Evolutionary conservation across 2,329 filamentous ascomycete species (phyloP), one percentile per base, ranked within the genome.

Genomic region (Lachnellula arida): DNA sequence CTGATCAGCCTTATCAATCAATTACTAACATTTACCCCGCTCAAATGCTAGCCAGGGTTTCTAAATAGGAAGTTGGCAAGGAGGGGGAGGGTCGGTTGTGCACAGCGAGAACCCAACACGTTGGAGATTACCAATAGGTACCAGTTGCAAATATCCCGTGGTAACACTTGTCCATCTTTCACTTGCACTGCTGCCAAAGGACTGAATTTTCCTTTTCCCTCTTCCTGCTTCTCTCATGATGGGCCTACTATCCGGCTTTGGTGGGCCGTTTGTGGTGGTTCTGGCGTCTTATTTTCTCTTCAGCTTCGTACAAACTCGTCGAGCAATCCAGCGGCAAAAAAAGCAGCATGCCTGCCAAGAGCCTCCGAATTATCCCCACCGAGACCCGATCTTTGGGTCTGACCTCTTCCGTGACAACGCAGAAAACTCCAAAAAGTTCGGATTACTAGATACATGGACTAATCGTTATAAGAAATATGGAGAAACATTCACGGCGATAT

Each of bases 321-420:
- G 37, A 39, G n/a, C 12, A 12, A 39, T 39, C 37, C 37, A n/a
- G 37, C 37, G 37, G 12, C 37, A 39, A n/a, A 39, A 39, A n/a
- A 48, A 23, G 19, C 35, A 49, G 15, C 25, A 54, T 43, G 23
- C 22, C 14, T 54, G 52, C 37, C 46, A 43, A 17, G 14, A 22
- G 17, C 44, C 46, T 5, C 44, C 46, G 2, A 49, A 17, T 43
- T 48, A 39, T 23, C 28, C 37, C 12, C 46, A 54, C 22, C 40
- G 42, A 17, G 52, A 54, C 9, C 52, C 46, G 14, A 17, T 54
- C 15, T 32, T 54, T 14, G 52, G 52, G 12, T 17, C 23, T 17
- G 52, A 54, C 34, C 50, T 52, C 12, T 52, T 35, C 40, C 37
- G 37, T 3, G 37, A 39, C 37, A 39, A 39, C 9, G 37, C 37